Evolutionary conservation across 257 asterid species (phyloP).

Genomic region (Ligustrum vulgare): DNA sequence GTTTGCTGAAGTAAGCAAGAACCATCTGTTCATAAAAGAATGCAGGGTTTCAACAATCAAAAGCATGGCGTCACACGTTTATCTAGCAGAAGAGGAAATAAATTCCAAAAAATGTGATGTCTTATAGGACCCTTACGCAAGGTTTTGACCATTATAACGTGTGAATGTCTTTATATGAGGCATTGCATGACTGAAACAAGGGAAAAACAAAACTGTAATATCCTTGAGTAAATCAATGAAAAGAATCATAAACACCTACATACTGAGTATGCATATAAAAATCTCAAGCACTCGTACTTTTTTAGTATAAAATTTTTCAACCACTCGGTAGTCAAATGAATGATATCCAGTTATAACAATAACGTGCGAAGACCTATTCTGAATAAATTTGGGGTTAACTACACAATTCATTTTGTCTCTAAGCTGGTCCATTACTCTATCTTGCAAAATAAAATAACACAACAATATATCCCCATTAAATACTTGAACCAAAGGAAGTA

Average conservation of each 20-base stretch:
- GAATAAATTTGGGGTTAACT: not conserved
- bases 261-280: not conserved
- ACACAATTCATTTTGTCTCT: not conserved
- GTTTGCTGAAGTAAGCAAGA: slow-evolving; percentile 88
- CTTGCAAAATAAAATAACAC: not conserved
- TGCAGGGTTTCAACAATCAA: slow-evolving; percentile 9
- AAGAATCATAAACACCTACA: slow-evolving; percentile 1
- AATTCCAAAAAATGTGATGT: slow-evolving; percentile 4
- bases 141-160: slow-evolving; percentile 85
- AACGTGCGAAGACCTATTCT: not conserved
- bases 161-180: slow-evolving; percentile 94
- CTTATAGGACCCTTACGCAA: slow-evolving; percentile 64
- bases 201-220: slow-evolving; percentile 24
- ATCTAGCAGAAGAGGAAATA: slow-evolving; percentile 12
- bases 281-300: not conserved
- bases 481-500: not conserved
- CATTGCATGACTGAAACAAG: slow-evolving; percentile 83
- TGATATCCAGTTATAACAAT: not conserved
- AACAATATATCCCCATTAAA: not conserved
- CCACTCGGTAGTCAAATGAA: not conserved
- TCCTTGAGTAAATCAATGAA: slow-evolving; percentile 14
- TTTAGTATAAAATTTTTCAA: not conserved
- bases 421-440: not conserved
- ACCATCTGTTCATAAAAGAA: slow-evolving; percentile 59
- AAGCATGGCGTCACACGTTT: slow-evolving; percentile 22